Evolutionary conservation across 2,329 filamentous ascomycete species (phyloP), one percentile per base, ranked within the genome.

Genomic region (Ciborinia camelliae): DNA sequence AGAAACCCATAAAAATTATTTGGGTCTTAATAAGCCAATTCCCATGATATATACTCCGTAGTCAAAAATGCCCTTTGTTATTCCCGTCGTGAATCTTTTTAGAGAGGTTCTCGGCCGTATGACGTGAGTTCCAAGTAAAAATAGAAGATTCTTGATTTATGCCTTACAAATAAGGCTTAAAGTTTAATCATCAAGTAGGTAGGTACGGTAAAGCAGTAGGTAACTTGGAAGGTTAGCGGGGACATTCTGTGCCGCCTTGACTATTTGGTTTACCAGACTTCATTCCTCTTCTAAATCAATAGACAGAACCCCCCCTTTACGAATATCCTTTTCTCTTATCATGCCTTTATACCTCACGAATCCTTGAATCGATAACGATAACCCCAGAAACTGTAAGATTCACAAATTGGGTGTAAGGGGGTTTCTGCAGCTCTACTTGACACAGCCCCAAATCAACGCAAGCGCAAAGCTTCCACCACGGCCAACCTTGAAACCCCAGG

Each of bases 381-480:
- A 62, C 32, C 52, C 23, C 30, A 58, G 26, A 58, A 58, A 28
- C 28, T 48, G 41, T 50, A 30, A 63, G 30, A 63, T 35, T 45
- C 28, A 37, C 32, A 39, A 39, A 26, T 45, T 58, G 52, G 60
- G 51, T 58, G 61, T 10, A 58, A 58, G 45, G 53, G 54, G 47
- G 54, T 35, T 60, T 59, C 26, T 52, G 47, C 54, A 64, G 50
- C 55, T 60, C 55, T 41, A 32, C 30, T 64, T 37, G 51, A 64
- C 63, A 65, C 63, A 65, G 63, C 63, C 63, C 57, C 63, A 43
- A 65, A 52, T 54, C 26, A 18, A 54, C 58, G 26, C 57, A 62
- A 65, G 63, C 63, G 45, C 58, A 62, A 62, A 60, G 54, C 48
- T 62, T 26, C 63, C 63, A 61, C 63, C 35, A 62, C 55, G 63